Conservation (phyloP, 768 basidiomycete species). For the Mycena vitilis region DNA sequence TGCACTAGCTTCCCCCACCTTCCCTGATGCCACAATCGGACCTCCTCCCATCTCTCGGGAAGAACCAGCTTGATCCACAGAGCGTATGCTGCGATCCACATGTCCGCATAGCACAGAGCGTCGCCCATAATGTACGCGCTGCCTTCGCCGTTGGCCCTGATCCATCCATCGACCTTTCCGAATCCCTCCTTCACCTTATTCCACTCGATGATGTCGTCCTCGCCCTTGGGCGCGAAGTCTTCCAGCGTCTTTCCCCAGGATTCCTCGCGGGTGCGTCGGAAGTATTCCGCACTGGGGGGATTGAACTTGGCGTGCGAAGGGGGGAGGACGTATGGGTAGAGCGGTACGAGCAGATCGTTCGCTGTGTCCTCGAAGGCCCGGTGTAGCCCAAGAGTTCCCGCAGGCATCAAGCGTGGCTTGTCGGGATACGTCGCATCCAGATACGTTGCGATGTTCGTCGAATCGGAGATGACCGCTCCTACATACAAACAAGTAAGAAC, state of each 20-base stretch:
- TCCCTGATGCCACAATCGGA: constrained; percentile 15
- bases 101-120: constrained; percentile 4
- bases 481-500: background rate
- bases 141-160: constrained; percentile 1
- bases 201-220: constrained; percentile 10
- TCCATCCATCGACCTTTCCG: constrained; percentile 16
- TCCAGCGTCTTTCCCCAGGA: constrained; percentile 46
- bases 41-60: constrained; percentile 11
- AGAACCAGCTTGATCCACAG: constrained; percentile 9
- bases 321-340: constrained; percentile 25
- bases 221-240: constrained; percentile 42
- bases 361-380: constrained; percentile 26
- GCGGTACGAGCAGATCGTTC: background rate
- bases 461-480: constrained; percentile 48
- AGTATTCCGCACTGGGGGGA: constrained; percentile 46
- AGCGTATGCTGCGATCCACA: constrained; percentile 11
- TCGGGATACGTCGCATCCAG: constrained; percentile 39
- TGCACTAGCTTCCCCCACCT: constrained; percentile 16
- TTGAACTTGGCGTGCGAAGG: constrained; percentile 39
- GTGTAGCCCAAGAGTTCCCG: constrained; percentile 37
- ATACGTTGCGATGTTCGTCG: constrained; percentile 53
- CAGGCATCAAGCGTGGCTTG: constrained; percentile 46
- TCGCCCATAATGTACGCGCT: constrained; percentile 8
- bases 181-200: constrained; percentile 3
- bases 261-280: constrained; percentile 44